phyloP scores from a whole-genome alignment of 2,329 filamentous ascomycete species.

The Trichoderma sp. region DNA sequence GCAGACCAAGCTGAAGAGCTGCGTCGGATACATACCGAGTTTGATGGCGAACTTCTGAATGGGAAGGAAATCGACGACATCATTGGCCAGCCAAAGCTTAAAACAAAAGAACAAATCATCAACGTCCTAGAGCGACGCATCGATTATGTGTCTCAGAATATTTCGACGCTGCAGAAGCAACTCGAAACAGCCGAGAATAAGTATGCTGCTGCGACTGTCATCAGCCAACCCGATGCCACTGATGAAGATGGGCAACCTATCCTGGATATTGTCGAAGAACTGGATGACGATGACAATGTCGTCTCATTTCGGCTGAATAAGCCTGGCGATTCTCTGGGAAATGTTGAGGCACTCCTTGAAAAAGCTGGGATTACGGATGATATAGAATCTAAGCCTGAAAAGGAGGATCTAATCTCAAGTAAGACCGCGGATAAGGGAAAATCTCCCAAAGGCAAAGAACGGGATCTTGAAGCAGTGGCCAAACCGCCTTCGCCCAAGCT shows the following conservation, averaged over 20 bases:
- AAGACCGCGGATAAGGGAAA: not conserved
- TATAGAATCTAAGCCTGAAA: slow-evolving; percentile 14
- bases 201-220: slow-evolving; percentile 62
- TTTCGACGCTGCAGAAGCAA: slow-evolving; percentile 71
- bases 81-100: slow-evolving; percentile 35
- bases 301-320: slow-evolving; percentile 65
- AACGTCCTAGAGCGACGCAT: slow-evolving; percentile 68
- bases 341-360: slow-evolving; percentile 70
- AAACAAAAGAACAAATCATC: slow-evolving; percentile 52
- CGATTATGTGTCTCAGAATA: slow-evolving; percentile 87
- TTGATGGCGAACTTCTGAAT: slow-evolving; percentile 64
- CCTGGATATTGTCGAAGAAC: slow-evolving; percentile 87
- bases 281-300: slow-evolving; percentile 89
- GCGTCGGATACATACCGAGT: slow-evolving; percentile 56
- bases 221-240: slow-evolving; percentile 60
- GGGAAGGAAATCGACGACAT: slow-evolving; percentile 56
- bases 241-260: slow-evolving; percentile 75
- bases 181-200: slow-evolving; percentile 69
- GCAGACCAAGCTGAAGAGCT: slow-evolving; percentile 53
- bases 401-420: not conserved
- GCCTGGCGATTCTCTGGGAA: slow-evolving; percentile 67
- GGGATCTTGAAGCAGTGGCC: not conserved
- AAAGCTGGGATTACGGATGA: slow-evolving; percentile 70
- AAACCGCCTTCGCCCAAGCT: not conserved
- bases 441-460: not conserved